Base-by-base conservation (phyloP, 306 rosid genomes). In the Ormosia semicastrata region DNA sequence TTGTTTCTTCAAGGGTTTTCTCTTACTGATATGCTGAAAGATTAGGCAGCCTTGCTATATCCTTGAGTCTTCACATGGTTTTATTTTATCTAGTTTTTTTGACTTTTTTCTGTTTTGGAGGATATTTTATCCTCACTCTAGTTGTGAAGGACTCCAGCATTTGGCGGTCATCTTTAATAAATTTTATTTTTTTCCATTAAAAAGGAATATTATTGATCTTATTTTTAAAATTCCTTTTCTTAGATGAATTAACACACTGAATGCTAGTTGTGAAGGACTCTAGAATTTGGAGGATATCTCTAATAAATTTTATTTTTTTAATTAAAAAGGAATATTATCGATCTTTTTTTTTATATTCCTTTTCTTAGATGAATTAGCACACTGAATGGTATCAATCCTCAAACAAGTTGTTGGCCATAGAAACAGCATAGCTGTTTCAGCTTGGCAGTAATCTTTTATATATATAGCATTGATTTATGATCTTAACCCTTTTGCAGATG, bases 401-500 rank as follows among this genome's bases (percentile, higher is more conserved):
- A 43, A 76, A 46, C n/a, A 64, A 53, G 47, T 67, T 12, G 60
- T 14, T 63, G 68, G 13, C 37, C 56, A 53, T 37, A 37, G 59
- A 46, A 76, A 12, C 58, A 63, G 15, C 57, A 36, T 9, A 36
- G 24, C 14, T 49, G 49, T 72, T 73, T 60, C 33, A 36, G 44
- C 18, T 10, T 3, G 32, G 53, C 17, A 36, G 30, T 52, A 29
- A 59, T 34, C 72, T 83, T 83, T 58, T 63, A 50, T 50, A 44
- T 77, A 32, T 65, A 46, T 78, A 13, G 39, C 67, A 33, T 39
- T 54, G 14, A 39, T 77, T 44, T 73, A 53, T 68, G 70, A 29
- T 73, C 76, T 83, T 71, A 70, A 34, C 52, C 57, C 49, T 49
- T 68, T 17, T 81, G 65, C 78, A 94, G 98, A 83, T 67, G 95